These are phyloP conservation scores for Coemansia sp. DNA, from an alignment of 192 early-diverging fungal species.

Conservation along the genomic window DNA sequence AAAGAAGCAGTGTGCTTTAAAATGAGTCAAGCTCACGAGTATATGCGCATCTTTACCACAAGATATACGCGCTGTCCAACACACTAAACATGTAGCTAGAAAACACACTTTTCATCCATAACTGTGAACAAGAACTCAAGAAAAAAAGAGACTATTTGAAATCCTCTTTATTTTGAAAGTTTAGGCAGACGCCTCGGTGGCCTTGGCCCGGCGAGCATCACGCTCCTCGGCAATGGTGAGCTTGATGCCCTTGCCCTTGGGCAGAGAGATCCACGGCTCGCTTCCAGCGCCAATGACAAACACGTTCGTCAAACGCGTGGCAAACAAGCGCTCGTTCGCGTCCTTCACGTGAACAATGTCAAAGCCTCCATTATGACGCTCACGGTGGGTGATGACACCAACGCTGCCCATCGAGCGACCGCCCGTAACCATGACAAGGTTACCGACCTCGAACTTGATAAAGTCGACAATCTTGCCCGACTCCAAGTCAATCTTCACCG, in stretches of 20 bases:
- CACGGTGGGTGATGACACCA: conserved; percentile 93
- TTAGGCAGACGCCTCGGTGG: conserved; percentile 52
- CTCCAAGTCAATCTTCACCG: conserved; percentile 95
- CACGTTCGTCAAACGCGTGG: conserved; percentile 97
- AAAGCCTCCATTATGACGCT: conserved; percentile 96
- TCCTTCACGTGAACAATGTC: conserved; percentile 99
- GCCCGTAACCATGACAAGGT: conserved; percentile 95
- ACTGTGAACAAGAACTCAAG: not conserved
- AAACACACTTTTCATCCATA: not conserved
- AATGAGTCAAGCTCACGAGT: no score
- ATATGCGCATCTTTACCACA: no score
- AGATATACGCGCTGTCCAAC: no score
- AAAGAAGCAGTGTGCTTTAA: no score
- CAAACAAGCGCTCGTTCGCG: conserved; percentile 88
- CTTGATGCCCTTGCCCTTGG: conserved; percentile 99
- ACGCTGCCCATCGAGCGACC: conserved; percentile 98
- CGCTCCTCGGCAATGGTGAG: conserved; percentile 99
- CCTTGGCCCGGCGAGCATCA: conserved; percentile 81
- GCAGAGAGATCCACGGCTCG: conserved; percentile 94
- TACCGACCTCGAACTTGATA: conserved; percentile 97
- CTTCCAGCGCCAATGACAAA: conserved; percentile 78
- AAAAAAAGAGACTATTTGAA: not conserved
- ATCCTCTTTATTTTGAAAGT: not conserved
- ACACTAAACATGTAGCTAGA: no score
- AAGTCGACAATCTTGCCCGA: conserved; percentile 87